phyloP scores from a whole-genome alignment of 2,329 filamentous ascomycete species.

The Coniochaeta prunicola region DNA sequence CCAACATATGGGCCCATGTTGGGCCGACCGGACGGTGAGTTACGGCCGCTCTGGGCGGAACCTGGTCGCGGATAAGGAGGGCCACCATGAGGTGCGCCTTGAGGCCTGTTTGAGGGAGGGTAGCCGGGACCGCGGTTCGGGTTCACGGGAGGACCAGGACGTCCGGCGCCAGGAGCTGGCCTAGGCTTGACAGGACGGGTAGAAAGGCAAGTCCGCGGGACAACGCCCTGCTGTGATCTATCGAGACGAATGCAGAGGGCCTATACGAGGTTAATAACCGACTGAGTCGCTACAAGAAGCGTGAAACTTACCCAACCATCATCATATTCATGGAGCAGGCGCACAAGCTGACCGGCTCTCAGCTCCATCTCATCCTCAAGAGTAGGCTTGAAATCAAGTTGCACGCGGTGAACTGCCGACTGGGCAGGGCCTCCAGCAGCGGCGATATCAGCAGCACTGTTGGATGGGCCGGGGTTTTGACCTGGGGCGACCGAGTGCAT shows the following conservation, averaged over 20 bases:
- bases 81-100: constrained; percentile 14
- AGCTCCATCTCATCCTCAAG: constrained; percentile 89
- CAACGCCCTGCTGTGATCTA: constrained; percentile 85
- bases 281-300: background rate
- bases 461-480: constrained; percentile 34
- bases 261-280: constrained; percentile 30
- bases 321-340: constrained; percentile 91
- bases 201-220: constrained; percentile 87
- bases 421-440: constrained; percentile 52
- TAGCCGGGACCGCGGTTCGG: constrained; percentile 26
- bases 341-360: constrained; percentile 72
- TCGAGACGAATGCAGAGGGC: constrained; percentile 88
- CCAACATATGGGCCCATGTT: constrained; percentile 17
- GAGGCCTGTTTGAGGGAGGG: constrained; percentile 25
- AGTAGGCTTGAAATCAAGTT: constrained; percentile 88
- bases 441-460: constrained; percentile 52
- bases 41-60: constrained; percentile 27
- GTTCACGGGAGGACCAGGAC: constrained; percentile 47
- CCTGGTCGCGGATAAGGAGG: constrained; percentile 24
- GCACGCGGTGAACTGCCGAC: constrained; percentile 77
- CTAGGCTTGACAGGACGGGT: constrained; percentile 86
- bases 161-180: constrained; percentile 36
- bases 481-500: constrained; percentile 45
- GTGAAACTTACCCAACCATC: constrained; percentile 81
- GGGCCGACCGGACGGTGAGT: constrained; percentile 33